Evolutionary conservation across 768 basidiomycete genomes (phyloP), one percentile per base, ranked within the genome.

Genomic region (Mycena sanguinolenta): DNA sequence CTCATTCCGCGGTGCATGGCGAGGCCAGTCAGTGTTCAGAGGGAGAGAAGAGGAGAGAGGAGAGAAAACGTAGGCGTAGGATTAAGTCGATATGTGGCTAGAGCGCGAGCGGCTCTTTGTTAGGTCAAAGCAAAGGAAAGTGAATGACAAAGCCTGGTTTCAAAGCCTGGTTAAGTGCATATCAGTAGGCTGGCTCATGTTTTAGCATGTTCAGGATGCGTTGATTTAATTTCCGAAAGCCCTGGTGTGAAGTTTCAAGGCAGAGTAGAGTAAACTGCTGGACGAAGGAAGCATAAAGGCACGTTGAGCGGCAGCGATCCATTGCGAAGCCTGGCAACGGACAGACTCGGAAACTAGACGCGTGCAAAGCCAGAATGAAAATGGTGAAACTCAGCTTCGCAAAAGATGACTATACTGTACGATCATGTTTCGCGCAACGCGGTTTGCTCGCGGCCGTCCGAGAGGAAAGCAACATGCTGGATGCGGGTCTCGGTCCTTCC

Each of bases 1-100:
- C 88, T 91, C 87, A 88, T 88, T 74, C 79, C 79, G 54, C 82
- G 82, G 63, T 77, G 80, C 81, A 84, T 80, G 58, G 60, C 65
- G 9, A 44, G 57, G 34, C 21, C 23, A 46, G 28, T 23, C 25
- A 28, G 44, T 13, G 54, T 16, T 59, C 57, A 28, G 1, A 46
- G 62, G 32, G 19, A 50, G 19, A 57, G 30, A 63, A 27, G 8
- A 27, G n/a, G n/a, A n/a, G n/a, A n/a, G n/a, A n/a, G n/a, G n/a
- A n/a, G n/a, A n/a, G n/a, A n/a, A n/a, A n/a, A n/a, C n/a, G n/a
- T n/a, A n/a, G n/a, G 46, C 28, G 23, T n/a, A 28, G 27, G 30
- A 58, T 59, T 54, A 70, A 63, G 36, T 23, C 34, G 44, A 17
- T 25, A 32, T 36, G 69, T 59, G 39, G 36, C 62, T 46, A 59